These are phyloP conservation scores for Phytophthora syringae DNA, from an alignment of 352 stramenopile species.

Conservation along the genomic window DNA sequence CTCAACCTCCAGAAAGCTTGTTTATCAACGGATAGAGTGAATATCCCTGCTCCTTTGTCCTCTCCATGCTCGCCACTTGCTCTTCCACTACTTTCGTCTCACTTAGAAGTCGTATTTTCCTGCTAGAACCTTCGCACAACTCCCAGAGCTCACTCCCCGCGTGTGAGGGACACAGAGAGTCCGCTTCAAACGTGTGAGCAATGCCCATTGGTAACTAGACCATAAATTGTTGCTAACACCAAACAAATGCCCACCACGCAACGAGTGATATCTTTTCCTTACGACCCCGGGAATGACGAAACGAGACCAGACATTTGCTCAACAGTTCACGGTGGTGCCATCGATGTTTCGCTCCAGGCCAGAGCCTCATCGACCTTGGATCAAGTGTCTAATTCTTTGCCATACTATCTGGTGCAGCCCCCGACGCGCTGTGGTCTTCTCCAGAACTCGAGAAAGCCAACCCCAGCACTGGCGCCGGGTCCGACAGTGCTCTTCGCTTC, in stretches of 20 bases:
- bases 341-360: too few relatives aligned
- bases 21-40: too few relatives aligned
- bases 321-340: too few relatives aligned
- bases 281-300: too few relatives aligned
- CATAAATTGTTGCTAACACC: slow-evolving; percentile 7
- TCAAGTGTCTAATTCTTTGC: not conserved
- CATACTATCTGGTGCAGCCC: not conserved
- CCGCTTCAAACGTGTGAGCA: slow-evolving; percentile 8
- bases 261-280: too few relatives aligned
- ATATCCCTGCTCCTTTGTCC: too few relatives aligned
- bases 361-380: too few relatives aligned
- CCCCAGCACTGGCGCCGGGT: slow-evolving; percentile 13
- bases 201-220: slow-evolving; percentile 9
- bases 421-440: slow-evolving; percentile 18
- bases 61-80: not conserved
- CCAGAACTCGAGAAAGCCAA: slow-evolving; percentile 30
- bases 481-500: slow-evolving; percentile 20
- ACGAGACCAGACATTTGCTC: too few relatives aligned
- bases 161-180: slow-evolving; percentile 9
- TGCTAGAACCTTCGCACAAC: slow-evolving; percentile 8
- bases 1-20: too few relatives aligned
- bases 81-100: not conserved
- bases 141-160: slow-evolving; percentile 5
- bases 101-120: not conserved
- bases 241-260: not conserved